Conservation (phyloP, 2,329 filamentous ascomycete genomes). For the Colletotrichum sp. region DNA sequence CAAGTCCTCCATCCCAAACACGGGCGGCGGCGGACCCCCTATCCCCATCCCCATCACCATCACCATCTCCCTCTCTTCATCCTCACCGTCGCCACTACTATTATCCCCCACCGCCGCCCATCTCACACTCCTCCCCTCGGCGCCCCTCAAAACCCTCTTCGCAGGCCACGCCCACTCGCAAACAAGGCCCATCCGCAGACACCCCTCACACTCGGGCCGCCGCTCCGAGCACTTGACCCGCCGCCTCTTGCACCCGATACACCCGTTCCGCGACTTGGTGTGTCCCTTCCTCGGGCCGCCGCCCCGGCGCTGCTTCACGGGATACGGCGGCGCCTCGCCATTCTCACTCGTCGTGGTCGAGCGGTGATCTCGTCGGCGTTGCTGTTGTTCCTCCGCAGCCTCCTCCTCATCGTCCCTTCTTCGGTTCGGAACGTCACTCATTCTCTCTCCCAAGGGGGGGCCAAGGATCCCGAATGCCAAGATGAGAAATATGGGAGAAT, state of each 20-base stretch:
- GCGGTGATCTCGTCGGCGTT: fast-evolving
- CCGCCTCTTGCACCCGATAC: conserved; percentile 34
- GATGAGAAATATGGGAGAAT: not conserved
- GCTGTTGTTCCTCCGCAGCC: not conserved
- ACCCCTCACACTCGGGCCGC: conserved; percentile 37
- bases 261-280: conserved; percentile 36
- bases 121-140: not conserved
- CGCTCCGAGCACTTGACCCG: conserved; percentile 51
- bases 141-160: conserved; percentile 5
- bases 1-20: conserved; percentile 48
- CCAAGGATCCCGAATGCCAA: not conserved
- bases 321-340: not conserved
- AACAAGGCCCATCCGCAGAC: conserved; percentile 35
- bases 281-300: conserved; percentile 37
- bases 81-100: not conserved
- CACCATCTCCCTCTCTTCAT: not conserved
- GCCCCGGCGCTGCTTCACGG: not conserved
- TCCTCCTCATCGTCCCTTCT: not conserved
- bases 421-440: not conserved
- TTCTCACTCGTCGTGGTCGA: not conserved
- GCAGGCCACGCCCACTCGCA: conserved; percentile 37
- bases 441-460: not conserved
- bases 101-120: not conserved
- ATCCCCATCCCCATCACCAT: not conserved
- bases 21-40: not conserved